Conservation (phyloP, 257 asterid species). For the Solanum paucissectum region DNA sequence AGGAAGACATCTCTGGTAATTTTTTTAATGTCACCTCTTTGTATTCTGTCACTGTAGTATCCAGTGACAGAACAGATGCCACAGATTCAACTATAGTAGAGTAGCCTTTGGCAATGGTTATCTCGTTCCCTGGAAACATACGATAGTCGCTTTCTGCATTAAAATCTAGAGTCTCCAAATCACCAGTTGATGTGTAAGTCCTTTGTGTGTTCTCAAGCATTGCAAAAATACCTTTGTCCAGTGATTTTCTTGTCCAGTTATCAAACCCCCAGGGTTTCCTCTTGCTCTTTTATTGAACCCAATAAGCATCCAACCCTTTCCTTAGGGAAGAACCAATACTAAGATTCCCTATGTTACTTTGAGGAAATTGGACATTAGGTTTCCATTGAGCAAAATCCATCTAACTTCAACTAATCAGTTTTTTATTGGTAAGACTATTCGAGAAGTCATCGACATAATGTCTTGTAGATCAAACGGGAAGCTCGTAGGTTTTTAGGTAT, state of each 20-base stretch:
- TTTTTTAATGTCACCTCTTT: too few species aligned
- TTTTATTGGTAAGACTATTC: too few species aligned
- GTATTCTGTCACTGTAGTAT: neutral
- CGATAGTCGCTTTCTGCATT: constrained; percentile 60
- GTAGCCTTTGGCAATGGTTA: constrained; percentile 63
- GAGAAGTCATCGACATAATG: too few species aligned
- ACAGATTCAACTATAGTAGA: constrained; percentile 41
- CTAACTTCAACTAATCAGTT: too few species aligned
- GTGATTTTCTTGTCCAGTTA: constrained; percentile 35
- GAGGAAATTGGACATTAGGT: constrained; percentile 25
- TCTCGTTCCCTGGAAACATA: constrained; percentile 69
- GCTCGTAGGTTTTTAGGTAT: too few species aligned
- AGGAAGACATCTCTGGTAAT: too few species aligned
- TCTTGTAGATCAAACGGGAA: too few species aligned
- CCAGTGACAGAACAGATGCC: constrained; percentile 43
- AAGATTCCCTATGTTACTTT: neutral
- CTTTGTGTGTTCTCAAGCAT: constrained; percentile 74
- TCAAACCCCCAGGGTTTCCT: constrained; percentile 6
- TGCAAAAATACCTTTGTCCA: constrained; percentile 47
- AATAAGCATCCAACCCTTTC: constrained; percentile 43
- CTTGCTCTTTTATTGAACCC: constrained; percentile 8
- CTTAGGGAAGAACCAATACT: constrained; percentile 55
- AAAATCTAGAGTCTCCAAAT: constrained; percentile 45
- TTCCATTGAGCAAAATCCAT: constrained; percentile 72
- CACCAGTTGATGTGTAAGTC: constrained; percentile 66